Percentiles rank a stretch among this genome's conserved stretches.
These are phyloP conservation scores for Starmera amethionina DNA, from an alignment of 805 yeast species.

Conservation along the genomic window DNA sequence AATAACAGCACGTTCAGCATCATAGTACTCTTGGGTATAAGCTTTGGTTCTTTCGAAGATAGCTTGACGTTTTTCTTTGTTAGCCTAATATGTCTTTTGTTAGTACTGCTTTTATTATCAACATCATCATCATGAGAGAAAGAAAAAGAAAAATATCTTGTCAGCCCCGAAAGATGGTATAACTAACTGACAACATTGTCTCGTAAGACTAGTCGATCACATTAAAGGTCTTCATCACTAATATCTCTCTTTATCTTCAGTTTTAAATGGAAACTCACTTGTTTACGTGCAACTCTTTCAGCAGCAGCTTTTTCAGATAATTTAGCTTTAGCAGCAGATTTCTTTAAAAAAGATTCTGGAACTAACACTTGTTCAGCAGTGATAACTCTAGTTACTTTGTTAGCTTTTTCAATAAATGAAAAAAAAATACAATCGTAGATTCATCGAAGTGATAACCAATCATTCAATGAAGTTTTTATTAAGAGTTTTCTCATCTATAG, in stretches of 20 bases:
- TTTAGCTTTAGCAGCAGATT: constrained; percentile 71
- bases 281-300: constrained; percentile 67
- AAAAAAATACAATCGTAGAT: not conserved
- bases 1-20: constrained; percentile 81
- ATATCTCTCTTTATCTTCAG: too few species aligned
- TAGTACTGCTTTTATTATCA: constrained; percentile 6
- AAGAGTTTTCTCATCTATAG: not conserved
- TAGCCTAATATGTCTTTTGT: constrained; percentile 26
- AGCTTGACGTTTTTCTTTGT: constrained; percentile 52
- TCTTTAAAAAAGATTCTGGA: constrained; percentile 84
- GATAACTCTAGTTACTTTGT: constrained; percentile 17
- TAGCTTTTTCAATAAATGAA: not conserved
- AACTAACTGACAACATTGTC: constrained; percentile 60
- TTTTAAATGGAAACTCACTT: constrained; percentile 48
- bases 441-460: constrained; percentile 22
- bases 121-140: not conserved
- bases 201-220: constrained; percentile 49
- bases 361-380: constrained; percentile 31
- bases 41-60: constrained; percentile 93
- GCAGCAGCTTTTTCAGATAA: constrained; percentile 70
- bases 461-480: constrained; percentile 15
- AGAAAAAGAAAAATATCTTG: constrained; percentile 7
- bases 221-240: constrained; percentile 41
- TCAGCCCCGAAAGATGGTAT: constrained; percentile 78
- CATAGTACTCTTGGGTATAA: constrained; percentile 90